Evolutionary conservation across 495 filamentous ascomycete genomes (phyloP), one percentile per base, ranked within the genome.

Genomic region (Barbatosphaeria neglecta): DNA sequence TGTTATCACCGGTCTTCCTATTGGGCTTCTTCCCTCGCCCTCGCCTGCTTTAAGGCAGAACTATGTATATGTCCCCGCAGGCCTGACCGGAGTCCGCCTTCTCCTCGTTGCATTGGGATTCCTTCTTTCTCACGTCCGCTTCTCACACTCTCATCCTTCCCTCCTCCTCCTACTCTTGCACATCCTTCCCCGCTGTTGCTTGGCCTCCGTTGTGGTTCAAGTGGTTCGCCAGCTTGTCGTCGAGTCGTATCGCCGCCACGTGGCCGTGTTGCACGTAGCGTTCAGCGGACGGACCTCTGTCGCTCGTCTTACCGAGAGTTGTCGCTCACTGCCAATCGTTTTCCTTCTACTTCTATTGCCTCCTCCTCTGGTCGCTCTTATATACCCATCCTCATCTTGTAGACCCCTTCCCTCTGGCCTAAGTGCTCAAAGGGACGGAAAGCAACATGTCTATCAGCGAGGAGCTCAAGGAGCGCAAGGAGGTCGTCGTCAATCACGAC

Each of bases 91-190:
- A 44, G 25, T 22, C 22, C 11, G n/a, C 22, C 41, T 22, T 39
- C 47, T 40, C 37, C 46, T 42, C 35, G 44, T 54, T 50, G 41
- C 52, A 54, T 44, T 39, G 31, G n/a, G 13, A 35, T 35, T 35
- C 42, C 22, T 40, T 37, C 9, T 44, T 23, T 50, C 27, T 18
- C 17, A 22, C 41, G 39, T 49, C 25, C 47, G 31, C 45, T 48
- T 27, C 28, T 50, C 37, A 35, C 27, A 43, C 43, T 37, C 43
- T 2, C 18, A 31, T 47, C 27, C 19, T 40, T 42, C 43, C 18
- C 15, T 43, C 31, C 46, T 48, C 20, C 22, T n/a, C n/a, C n/a
- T n/a, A n/a, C n/a, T n/a, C 41, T 17, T 33, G 44, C 44, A 42
- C 51, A 43, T 43, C 45, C 48, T 43, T 39, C 16, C 15, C 10